Conservation (phyloP, 2,329 filamentous ascomycete species). For the Penicillium sp. region DNA sequence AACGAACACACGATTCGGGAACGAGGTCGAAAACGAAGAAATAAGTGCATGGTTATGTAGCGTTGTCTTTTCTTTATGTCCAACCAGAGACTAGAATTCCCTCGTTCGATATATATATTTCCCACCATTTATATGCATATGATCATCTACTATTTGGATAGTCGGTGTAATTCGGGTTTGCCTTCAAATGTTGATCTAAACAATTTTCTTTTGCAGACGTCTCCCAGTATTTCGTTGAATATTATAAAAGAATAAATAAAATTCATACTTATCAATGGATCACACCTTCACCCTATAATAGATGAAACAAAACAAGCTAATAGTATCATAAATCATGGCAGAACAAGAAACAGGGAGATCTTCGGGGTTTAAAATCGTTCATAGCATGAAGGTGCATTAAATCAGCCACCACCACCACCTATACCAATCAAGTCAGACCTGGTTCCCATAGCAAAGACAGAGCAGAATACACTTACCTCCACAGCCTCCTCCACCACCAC, state of each 20-base stretch:
- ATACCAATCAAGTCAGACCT: not conserved
- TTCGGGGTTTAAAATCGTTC: not conserved
- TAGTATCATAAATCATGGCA: not conserved
- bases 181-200: not conserved
- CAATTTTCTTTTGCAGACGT: not conserved
- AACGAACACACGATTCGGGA: conserved; percentile 41
- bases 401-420: not conserved
- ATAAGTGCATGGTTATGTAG: conserved; percentile 43
- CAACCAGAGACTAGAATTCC: conserved; percentile 12
- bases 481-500: conserved; percentile 13
- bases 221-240: not conserved
- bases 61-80: conserved; percentile 2
- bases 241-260: not conserved
- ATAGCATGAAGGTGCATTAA: not conserved
- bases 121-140: not conserved
- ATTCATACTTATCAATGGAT: not conserved
- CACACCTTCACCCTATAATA: not conserved
- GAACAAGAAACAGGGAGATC: not conserved
- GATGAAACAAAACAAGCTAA: not conserved
- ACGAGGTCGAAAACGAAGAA: conserved; percentile 33
- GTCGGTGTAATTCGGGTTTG: not conserved
- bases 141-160: not conserved
- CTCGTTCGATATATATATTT: conserved; percentile 10
- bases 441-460: not conserved
- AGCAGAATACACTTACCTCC: conserved; percentile 6